Conservation (phyloP, 148 eudicot species). For the Diospyros lotus region DNA sequence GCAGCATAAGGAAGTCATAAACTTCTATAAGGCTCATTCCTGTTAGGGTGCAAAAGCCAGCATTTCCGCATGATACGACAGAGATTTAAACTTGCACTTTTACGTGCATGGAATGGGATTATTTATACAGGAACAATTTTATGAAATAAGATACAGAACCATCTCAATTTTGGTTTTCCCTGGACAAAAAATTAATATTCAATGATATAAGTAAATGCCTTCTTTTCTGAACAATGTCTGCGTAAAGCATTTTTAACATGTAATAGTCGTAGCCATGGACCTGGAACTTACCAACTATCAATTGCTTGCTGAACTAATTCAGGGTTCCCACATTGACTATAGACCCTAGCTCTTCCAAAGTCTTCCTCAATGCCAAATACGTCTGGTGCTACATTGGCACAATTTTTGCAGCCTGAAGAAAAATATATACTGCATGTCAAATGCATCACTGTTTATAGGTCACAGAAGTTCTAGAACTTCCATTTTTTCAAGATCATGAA, state of each 20-base stretch:
- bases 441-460: background rate
- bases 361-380: slow-evolving; percentile 92
- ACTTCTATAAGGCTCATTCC: no score
- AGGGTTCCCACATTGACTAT: slow-evolving; percentile 56
- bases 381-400: slow-evolving; percentile 78
- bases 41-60: no score
- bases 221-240: background rate
- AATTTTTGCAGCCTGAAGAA: slow-evolving; percentile 81
- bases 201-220: background rate
- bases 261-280: slow-evolving; percentile 1
- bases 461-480: background rate
- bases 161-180: no score
- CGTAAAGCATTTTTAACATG: background rate
- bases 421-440: background rate
- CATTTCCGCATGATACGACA: no score
- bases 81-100: no score
- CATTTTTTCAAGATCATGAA: background rate
- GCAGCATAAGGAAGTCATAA: background rate
- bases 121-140: no score
- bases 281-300: slow-evolving; percentile 68
- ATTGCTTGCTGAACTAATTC: slow-evolving; percentile 81
- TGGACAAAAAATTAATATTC: background rate
- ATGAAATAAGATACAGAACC: no score
- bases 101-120: no score
- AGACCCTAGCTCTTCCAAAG: slow-evolving; percentile 90